Evolutionary conservation across 345 rosid species (phyloP), one percentile per base, ranked within the genome.

Genomic region (Anacardium occidentale): DNA sequence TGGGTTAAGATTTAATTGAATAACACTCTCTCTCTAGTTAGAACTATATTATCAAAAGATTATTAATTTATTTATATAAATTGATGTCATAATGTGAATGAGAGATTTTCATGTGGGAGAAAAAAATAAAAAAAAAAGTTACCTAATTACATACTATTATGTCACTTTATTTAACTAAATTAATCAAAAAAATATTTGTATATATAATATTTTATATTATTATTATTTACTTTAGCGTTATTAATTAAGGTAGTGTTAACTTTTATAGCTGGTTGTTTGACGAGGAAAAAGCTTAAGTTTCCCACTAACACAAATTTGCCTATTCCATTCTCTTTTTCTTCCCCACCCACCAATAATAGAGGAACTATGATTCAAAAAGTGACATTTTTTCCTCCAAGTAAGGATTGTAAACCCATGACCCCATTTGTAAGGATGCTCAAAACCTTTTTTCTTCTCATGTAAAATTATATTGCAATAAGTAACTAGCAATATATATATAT

Each of bases 251-350:
- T 69, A 0, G 53, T 13, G 79, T 75, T 78, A 78, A n/a, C n/a
- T 84, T 78, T 76, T 69, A 64, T 25, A 78, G 77, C 77, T 75
- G 83, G 85, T 82, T 78, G 78, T 82, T 82, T 82, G 59, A 64
- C n/a, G 25, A 74, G 78, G 77, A 64, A 77, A 80, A 80, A 64
- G 75, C 22, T 50, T 15, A 50, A 15, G 6, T 32, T 71, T 60
- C 72, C 69, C 74, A 76, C 78, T 70, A 54, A 26, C 59, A 63
- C 54, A 73, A 20, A 53, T 50, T 53, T 74, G 74, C 66, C 73
- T 71, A 75, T 75, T 56, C 65, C 65, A 24, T 68, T 80, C 62
- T 57, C 54, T 21, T 40, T 14, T 5, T 8, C 65, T 32, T 69
- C 59, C 29, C 66, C 76, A 57, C 64, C 74, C 78, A 71, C 74